Percentiles rank a stretch among this genome's conserved stretches.
These are phyloP conservation scores for Backusella australiensis DNA, from an alignment of 192 early-diverging fungal species.

Conservation along the genomic window DNA sequence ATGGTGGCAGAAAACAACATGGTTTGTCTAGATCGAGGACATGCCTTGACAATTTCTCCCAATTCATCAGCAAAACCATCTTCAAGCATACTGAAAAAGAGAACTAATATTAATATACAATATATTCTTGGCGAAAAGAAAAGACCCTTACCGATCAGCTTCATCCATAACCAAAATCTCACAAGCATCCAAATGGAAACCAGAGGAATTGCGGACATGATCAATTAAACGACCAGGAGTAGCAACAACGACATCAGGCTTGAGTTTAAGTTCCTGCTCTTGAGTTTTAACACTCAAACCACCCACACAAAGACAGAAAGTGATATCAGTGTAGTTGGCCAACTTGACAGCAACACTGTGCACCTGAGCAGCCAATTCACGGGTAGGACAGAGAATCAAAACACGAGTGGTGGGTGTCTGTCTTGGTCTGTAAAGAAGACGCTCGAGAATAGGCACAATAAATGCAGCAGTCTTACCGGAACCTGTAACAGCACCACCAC, in stretches of 20 bases:
- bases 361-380: slow-evolving; percentile 97
- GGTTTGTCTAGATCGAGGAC: slow-evolving; percentile 88
- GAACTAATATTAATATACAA: background rate
- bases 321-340: slow-evolving; percentile 86
- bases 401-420: slow-evolving; percentile 78
- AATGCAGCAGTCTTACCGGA: slow-evolving; percentile 99
- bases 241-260: slow-evolving; percentile 94
- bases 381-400: slow-evolving; percentile 91
- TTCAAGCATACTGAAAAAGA: slow-evolving; percentile 77
- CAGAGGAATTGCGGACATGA: slow-evolving; percentile 90
- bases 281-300: slow-evolving; percentile 86
- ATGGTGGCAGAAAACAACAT: slow-evolving; percentile 99
- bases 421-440: slow-evolving; percentile 88
- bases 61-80: slow-evolving; percentile 97
- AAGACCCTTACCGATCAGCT: slow-evolving; percentile 75
- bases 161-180: slow-evolving; percentile 99
- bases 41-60: slow-evolving; percentile 88
- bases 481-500: slow-evolving; percentile 96
- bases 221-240: slow-evolving; percentile 99
- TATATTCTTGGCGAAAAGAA: background rate
- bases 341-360: slow-evolving; percentile 89
- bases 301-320: slow-evolving; percentile 84
- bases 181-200: slow-evolving; percentile 82
- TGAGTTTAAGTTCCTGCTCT: slow-evolving; percentile 79
- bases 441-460: slow-evolving; percentile 92